Evolutionary conservation across 345 rosid genomes (phyloP).

Genomic region (Anacardium occidentale): DNA sequence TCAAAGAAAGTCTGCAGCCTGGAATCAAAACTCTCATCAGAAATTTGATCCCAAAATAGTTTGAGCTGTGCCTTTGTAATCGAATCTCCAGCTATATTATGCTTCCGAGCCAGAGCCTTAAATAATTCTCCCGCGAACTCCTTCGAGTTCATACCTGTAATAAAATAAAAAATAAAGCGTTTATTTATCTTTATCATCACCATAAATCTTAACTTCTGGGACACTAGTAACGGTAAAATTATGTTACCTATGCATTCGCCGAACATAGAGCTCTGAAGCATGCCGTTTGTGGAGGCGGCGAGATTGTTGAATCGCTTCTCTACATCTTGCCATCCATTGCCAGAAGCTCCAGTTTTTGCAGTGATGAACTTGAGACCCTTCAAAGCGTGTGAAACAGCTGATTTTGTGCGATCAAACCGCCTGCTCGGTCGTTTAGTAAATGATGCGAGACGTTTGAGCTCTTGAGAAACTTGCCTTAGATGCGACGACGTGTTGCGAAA

Average conservation of each 20-base stretch:
- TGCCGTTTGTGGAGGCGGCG: constrained; percentile 50
- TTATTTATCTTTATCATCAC: not conserved
- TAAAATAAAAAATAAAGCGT: not conserved
- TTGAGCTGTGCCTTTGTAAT: constrained; percentile 66
- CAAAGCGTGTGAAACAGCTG: constrained; percentile 73
- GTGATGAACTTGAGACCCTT: constrained; percentile 84
- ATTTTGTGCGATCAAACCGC: constrained; percentile 62
- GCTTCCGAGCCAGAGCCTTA: constrained; percentile 65
- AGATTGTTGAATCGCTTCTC: constrained; percentile 59
- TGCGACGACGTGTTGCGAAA: constrained; percentile 64
- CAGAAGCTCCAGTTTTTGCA: constrained; percentile 45
- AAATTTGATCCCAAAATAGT: constrained; percentile 72
- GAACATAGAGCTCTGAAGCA: constrained; percentile 57
- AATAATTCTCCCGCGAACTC: constrained; percentile 82
- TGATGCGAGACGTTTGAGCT: constrained; percentile 61
- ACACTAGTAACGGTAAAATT: not conserved
- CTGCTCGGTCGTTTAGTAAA: constrained; percentile 45
- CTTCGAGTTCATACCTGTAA: constrained; percentile 80
- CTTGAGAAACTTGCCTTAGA: constrained; percentile 73
- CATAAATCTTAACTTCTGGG: not conserved
- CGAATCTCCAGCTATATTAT: constrained; percentile 55
- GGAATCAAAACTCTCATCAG: constrained; percentile 87
- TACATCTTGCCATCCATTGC: constrained; percentile 64
- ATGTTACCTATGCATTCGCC: constrained; percentile 78
- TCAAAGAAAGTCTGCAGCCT: constrained; percentile 86